Evolutionary conservation across 495 filamentous ascomycete genomes (phyloP), one percentile per base, ranked within the genome.

Genomic region (Chaetomium fimeti): DNA sequence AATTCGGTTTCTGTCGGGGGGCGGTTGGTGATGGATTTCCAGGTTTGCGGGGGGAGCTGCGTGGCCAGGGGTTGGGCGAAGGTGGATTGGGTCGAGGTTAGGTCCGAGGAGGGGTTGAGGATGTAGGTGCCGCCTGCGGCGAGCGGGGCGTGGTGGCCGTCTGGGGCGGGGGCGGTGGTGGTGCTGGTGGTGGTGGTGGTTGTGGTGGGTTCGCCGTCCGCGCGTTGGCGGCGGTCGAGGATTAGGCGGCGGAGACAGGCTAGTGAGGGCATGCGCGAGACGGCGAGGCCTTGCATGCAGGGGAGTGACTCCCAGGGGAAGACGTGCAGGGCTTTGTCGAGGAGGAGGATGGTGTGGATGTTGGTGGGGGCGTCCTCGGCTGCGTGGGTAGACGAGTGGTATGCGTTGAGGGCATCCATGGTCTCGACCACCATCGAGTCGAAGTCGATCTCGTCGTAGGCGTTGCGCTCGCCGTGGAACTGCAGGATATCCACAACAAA

Each of bases 251-350:
- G 86, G 20, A 98, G 83, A 65, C 89, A 90, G 55, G 85, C 87
- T 27, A 98, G 78, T 5, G 90, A 94, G 2, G 92, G 91, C 43
- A 98, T 84, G 20, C 94, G 85, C 5, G 89, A 93, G 27, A 97
- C 87, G 0, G 92, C 87, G 24, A 87, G 82, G n/a, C 84, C 83
- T 54, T 89, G 83, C 60, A 98, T 81, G 68, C 91, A 97, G 0
- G 93, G 91, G 20, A 98, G 77, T 1, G 92, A 96, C 71, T 98
- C 94, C 93, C 95, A 98, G 0, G 94, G 93, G 72, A 98, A 94
- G 20, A 86, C 76, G 63, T 98, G 94, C 18, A 97, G 79, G 18
- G 88, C 79, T 73, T 96, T 96, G 72, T 98, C 94, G 15, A 98
- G 83, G n/a, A 98, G 86, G 3, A 98, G 81, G 55, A 98, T 89